Percentiles rank a stretch among this genome's conserved stretches.
phyloP scores from a whole-genome alignment of 805 yeast genomes.

The Starmerella powellii region DNA sequence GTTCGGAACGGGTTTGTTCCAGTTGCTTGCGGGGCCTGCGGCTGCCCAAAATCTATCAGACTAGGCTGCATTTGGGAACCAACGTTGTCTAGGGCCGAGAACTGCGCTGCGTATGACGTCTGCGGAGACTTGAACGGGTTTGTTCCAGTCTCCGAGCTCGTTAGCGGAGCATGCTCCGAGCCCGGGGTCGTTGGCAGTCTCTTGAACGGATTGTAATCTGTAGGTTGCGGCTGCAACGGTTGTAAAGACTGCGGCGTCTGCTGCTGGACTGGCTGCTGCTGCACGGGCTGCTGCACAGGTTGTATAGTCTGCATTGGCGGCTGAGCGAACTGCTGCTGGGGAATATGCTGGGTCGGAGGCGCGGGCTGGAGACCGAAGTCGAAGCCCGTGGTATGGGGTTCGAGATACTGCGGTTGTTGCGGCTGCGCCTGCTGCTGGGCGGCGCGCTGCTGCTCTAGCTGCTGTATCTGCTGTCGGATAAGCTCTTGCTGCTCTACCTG shows the following conservation, averaged over 20 bases:
- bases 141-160: conserved; percentile 7
- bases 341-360: conserved; percentile 11
- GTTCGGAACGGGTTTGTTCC: conserved; percentile 22
- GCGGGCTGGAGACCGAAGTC: conserved; percentile 14
- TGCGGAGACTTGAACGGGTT: conserved; percentile 40
- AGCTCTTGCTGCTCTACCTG: conserved; percentile 22
- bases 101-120: conserved; percentile 4
- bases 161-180: conserved; percentile 3
- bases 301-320: conserved; percentile 4
- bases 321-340: conserved; percentile 18
- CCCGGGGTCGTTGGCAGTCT: not conserved
- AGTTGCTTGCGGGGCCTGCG: conserved; percentile 12
- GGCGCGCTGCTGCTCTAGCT: conserved; percentile 18
- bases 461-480: conserved; percentile 24
- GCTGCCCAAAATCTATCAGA: conserved; percentile 18
- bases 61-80: conserved; percentile 14
- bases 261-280: conserved; percentile 6
- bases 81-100: conserved; percentile 7
- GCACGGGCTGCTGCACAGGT: conserved; percentile 8
- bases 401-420: conserved; percentile 14
- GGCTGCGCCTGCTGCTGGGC: conserved; percentile 13
- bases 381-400: conserved; percentile 10
- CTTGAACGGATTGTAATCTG: conserved; percentile 22
- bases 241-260: conserved; percentile 8
- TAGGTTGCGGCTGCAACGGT: conserved; percentile 23